A percentile compares a stretch with the other conserved stretches of the same genome.
phyloP scores from a whole-genome alignment of 1,284 basidiomycete species.

The Heterobasidion occidentale region DNA sequence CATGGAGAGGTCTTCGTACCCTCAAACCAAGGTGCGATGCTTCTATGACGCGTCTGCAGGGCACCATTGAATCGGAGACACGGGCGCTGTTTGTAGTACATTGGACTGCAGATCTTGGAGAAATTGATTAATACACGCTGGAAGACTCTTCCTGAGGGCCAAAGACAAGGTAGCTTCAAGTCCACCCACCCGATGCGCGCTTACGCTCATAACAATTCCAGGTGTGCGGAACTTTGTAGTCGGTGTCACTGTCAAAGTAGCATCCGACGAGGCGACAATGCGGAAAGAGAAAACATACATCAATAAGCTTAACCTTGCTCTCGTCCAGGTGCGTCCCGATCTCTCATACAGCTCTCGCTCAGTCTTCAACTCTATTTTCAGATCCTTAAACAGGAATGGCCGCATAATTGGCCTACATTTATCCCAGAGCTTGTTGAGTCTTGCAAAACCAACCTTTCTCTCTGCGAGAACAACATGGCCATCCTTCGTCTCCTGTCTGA shows the following conservation, averaged over 20 bases:
- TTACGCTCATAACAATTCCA: constrained; percentile 20
- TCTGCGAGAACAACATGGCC: constrained; percentile 99
- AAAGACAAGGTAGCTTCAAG: constrained; percentile 64
- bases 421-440: constrained; percentile 97
- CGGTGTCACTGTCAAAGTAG: constrained; percentile 86
- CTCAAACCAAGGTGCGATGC: constrained; percentile 80
- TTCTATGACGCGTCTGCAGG: background rate
- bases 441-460: constrained; percentile 90
- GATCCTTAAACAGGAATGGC: constrained; percentile 99
- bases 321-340: constrained; percentile 78
- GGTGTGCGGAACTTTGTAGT: constrained; percentile 98
- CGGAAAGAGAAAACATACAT: constrained; percentile 93
- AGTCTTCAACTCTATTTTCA: constrained; percentile 24
- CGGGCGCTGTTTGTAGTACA: constrained; percentile 55
- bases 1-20: constrained; percentile 78
- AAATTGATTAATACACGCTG: constrained; percentile 92
- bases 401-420: constrained; percentile 98
- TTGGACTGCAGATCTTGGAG: constrained; percentile 91
- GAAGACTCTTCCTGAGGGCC: constrained; percentile 93
- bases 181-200: background rate
- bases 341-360: background rate
- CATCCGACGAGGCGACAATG: constrained; percentile 82
- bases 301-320: constrained; percentile 95
- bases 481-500: constrained; percentile 97
- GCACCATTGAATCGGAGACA: background rate